Evolutionary conservation across 2,329 filamentous ascomycete genomes (phyloP), one percentile per base, ranked within the genome.

Genomic region (Fusarium continuum): DNA sequence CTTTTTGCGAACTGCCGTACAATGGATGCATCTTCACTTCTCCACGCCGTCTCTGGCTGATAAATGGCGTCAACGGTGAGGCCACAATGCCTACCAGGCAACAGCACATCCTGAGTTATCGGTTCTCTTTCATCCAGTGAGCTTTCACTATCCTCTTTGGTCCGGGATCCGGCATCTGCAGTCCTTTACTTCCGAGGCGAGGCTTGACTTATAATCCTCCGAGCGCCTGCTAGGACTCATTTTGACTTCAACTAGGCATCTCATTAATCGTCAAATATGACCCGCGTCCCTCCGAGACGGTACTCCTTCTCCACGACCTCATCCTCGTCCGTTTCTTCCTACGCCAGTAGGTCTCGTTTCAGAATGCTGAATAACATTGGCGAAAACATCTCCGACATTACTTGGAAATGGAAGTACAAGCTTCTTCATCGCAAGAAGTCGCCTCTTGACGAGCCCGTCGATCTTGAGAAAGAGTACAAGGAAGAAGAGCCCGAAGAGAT

Each of bases 391-490:
- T 74, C 73, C 29, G 71, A 73, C 22, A 58, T 69, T 6, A 55
- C 69, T 22, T 73, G 72, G 73, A 74, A 72, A 57, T 72, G 64
- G 67, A 73, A 73, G 13, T 73, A 72, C 65, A 76, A 72, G 55
- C 22, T 75, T 13, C 43, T 72, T 22, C 65, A 61, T 9, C 51
- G 29, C n/a, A 61, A 63, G 14, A 64, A 67, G 7, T 64, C 66
- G 2, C 51, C 66, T 16, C 52, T 60, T 20, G 58, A 62, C 22
- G 38, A 56, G 16, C 66, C 66, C 1, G 45, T 63, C 34, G 51
- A 69, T 28, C 57, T 67, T 16, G 52, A 67, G 29, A 66, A 39
- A 16, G 48, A 48, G 23, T 59, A 64, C n/a, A 19, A 55, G 14
- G 48, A 55, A 11, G 43, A 54, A 25, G 34, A 40, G 6, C 53